Conservation (phyloP, 164 flowering plant species). For the Akebia trifoliata region DNA sequence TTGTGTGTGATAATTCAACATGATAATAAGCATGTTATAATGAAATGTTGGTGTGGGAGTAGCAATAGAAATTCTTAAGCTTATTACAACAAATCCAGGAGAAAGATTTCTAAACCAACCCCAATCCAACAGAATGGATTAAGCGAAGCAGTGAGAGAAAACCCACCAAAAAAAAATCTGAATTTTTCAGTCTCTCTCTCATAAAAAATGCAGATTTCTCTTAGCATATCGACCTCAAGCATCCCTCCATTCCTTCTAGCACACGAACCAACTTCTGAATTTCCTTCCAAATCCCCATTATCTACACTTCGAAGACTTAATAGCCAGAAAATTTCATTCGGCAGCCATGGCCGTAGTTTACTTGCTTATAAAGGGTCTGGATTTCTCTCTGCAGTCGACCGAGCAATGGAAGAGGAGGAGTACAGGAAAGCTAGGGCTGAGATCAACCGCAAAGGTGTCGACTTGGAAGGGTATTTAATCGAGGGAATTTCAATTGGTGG, state of each 20-base stretch:
- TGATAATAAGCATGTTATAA: no score
- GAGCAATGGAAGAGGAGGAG: conserved; percentile 76
- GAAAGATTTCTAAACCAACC: no score
- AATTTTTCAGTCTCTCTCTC: no score
- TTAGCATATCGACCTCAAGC: conserved; percentile 3
- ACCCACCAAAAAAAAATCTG: no score
- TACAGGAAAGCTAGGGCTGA: conserved; percentile 79
- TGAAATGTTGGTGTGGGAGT: no score
- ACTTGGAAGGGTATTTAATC: conserved; percentile 57
- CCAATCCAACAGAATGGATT: no score
- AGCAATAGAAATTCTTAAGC: no score
- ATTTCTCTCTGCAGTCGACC: conserved; percentile 50
- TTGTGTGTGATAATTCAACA: no score
- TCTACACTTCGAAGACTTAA: neutral
- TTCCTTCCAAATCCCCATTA: neutral
- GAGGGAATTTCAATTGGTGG: conserved; percentile 90
- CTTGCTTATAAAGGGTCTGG: conserved; percentile 38
- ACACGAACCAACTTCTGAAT: conserved; percentile 2
- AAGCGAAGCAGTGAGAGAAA: no score
- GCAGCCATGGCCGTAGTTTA: neutral
- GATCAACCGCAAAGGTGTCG: conserved; percentile 57
- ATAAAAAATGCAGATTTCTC: conserved; percentile 13
- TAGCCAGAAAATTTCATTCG: neutral
- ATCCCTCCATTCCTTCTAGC: conserved; percentile 1
- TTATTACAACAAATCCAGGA: no score